A percentile compares a stretch with the other conserved stretches of the same genome.
These are phyloP conservation scores for Malania oleifera DNA, from an alignment of 164 flowering plant species.

Conservation along the genomic window DNA sequence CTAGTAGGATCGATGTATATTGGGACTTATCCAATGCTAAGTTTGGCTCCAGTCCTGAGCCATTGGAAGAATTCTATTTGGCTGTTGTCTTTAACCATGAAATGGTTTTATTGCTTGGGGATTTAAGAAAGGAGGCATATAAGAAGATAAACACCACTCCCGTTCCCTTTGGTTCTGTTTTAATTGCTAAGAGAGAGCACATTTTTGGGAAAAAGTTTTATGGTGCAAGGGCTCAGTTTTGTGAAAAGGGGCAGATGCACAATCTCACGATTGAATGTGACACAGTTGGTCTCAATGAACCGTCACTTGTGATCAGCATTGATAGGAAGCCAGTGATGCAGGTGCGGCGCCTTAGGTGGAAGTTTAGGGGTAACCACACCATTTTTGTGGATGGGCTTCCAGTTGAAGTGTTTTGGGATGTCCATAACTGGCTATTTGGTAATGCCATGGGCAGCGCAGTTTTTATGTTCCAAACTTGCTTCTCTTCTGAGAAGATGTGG, in stretches of 20 bases:
- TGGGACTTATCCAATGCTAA: not conserved
- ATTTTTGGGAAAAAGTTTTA: not conserved
- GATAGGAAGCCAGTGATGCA: not conserved
- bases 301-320: not conserved
- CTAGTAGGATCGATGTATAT: not conserved
- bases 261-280: not conserved
- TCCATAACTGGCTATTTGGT: not conserved
- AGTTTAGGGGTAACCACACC: not conserved
- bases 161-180: not conserved
- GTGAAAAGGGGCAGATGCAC: not conserved
- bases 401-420: conserved; percentile 1
- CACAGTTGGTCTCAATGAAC: not conserved
- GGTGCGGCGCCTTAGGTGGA: not conserved
- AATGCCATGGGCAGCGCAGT: not conserved
- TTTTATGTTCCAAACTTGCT: not conserved
- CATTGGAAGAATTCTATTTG: not conserved
- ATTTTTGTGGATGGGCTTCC: conserved; percentile 1
- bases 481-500: too few species aligned
- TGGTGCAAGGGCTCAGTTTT: not conserved
- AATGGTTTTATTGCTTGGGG: not conserved
- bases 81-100: not conserved
- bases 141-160: not conserved
- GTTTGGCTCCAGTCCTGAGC: not conserved
- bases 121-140: not conserved
- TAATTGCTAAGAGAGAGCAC: not conserved